phyloP scores from a whole-genome alignment of 1,139 yeast genomes.

The Hansenula anomala region DNA sequence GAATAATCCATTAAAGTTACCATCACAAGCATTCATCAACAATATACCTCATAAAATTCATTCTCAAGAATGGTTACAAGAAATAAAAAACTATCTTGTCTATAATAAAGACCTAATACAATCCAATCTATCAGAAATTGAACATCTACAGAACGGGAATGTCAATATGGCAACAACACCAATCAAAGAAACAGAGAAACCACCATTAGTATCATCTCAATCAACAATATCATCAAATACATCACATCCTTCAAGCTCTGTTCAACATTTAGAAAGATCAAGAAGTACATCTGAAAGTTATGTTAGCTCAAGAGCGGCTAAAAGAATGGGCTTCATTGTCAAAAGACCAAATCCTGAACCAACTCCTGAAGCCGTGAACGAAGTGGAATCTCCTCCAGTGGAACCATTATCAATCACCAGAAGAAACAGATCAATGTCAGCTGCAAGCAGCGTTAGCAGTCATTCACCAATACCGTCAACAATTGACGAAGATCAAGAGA shows the following conservation, averaged over 20 bases:
- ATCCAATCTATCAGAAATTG: conserved; percentile 19
- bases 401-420: no score
- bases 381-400: conserved; percentile 19
- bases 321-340: conserved; percentile 67
- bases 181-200: background rate
- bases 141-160: conserved; percentile 2
- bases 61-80: conserved; percentile 52
- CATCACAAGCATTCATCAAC: conserved; percentile 37
- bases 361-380: conserved; percentile 14
- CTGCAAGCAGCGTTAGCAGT: background rate
- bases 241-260: no score
- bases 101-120: conserved; percentile 15
- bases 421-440: conserved; percentile 15
- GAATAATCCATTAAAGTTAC: conserved; percentile 59
- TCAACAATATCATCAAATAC: background rate
- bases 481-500: background rate
- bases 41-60: conserved; percentile 29
- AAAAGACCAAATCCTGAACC: conserved; percentile 27
- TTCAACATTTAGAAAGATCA: conserved; percentile 34
- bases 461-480: conserved; percentile 12
- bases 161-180: background rate
- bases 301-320: conserved; percentile 51
- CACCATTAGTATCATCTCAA: conserved; percentile 11
- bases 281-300: conserved; percentile 56
- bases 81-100: conserved; percentile 39